Evolutionary conservation across 2,329 filamentous ascomycete species (phyloP), one percentile per base, ranked within the genome.

Genomic region (Lojkania enalia): DNA sequence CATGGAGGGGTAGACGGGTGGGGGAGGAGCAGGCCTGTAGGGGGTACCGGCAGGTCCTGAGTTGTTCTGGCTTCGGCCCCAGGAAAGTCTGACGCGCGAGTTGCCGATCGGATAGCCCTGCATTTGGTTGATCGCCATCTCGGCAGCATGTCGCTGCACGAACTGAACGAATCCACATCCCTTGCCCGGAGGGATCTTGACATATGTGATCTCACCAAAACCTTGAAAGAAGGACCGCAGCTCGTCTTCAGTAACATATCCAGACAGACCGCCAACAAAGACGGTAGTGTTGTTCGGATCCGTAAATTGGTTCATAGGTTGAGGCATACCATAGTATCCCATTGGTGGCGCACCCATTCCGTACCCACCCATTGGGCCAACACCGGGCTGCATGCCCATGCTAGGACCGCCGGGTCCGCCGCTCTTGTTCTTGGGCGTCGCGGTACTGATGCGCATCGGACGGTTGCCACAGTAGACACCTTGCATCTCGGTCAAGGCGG

Each of bases 41-140:
- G 94, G 94, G 58, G 94, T 97, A 57, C 94, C 94, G 49, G 95
- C 94, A 42, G 85, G 85, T 46, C 94, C 94, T 51, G 92, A 97
- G 80, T 99, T 99, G 84, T 97, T 99, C 80, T 99, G 94, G 43
- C 88, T 95, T 55, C 94, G 88, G 54, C 94, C 94, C 94, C 94
- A 99, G 71, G 90, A 96, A 58, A 99, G 82, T 64, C 94, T 90
- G 48, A 99, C 94, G 57, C 94, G 90, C 35, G 92, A 97, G 80
- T 99, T 99, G 44, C 94, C 94, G 64, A 99, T 99, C 18, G 94
- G 94, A 71, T 99, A 99, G 50, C 94, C 94, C 76, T 99, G 94
- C 94, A 99, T 99, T 76, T 99, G 94, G 77, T 99, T 99, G 82
- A 99, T 99, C 59, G 94, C 94, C 94, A 99, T 99, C 77, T 99